A percentile compares a stretch with the other conserved stretches of the same genome.
phyloP scores from a whole-genome alignment of 2,329 filamentous ascomycete species.

The Sporothrix brasiliensis region DNA sequence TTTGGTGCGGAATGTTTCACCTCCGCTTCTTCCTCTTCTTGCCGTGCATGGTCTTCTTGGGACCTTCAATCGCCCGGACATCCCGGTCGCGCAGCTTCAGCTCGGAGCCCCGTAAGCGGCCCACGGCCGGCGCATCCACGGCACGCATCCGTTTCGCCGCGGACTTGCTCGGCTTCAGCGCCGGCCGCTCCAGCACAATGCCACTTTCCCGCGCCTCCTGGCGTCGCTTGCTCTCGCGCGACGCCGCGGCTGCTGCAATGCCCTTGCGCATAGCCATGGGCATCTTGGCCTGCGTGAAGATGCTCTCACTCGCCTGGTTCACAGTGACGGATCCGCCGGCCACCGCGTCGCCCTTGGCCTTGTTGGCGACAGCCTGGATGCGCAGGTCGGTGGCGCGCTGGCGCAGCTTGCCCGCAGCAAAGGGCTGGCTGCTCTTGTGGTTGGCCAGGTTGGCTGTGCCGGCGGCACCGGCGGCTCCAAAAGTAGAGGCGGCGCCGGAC shows the following conservation, averaged over 20 bases:
- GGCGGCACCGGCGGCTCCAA: conserved; percentile 43
- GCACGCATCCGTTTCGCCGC: conserved; percentile 45
- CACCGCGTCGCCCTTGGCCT: conserved; percentile 43
- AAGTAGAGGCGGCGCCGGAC: conserved; percentile 44
- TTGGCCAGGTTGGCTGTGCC: conserved; percentile 16
- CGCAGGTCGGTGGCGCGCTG: conserved; percentile 83
- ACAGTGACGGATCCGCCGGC: conserved; percentile 67
- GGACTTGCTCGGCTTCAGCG: conserved; percentile 38
- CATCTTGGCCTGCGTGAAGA: conserved; percentile 82
- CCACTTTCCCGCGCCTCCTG: conserved; percentile 86
- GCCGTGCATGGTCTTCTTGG: conserved; percentile 46
- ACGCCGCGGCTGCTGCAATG: conserved; percentile 68
- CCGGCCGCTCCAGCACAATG: conserved; percentile 73
- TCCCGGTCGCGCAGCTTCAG: conserved; percentile 78
- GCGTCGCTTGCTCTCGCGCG: conserved; percentile 70
- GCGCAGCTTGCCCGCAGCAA: conserved; percentile 68
- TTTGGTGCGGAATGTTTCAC: not conserved
- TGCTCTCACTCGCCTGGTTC: conserved; percentile 64
- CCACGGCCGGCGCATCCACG: conserved; percentile 77
- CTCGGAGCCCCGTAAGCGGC: conserved; percentile 77
- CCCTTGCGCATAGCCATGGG: conserved; percentile 84
- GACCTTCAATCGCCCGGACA: conserved; percentile 68
- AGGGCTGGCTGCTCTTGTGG: conserved; percentile 44
- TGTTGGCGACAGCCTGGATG: conserved; percentile 78
- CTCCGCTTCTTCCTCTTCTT: conserved; percentile 38